Conservation (phyloP, 1,284 basidiomycete species). For the Anthracocystis walkeri region DNA sequence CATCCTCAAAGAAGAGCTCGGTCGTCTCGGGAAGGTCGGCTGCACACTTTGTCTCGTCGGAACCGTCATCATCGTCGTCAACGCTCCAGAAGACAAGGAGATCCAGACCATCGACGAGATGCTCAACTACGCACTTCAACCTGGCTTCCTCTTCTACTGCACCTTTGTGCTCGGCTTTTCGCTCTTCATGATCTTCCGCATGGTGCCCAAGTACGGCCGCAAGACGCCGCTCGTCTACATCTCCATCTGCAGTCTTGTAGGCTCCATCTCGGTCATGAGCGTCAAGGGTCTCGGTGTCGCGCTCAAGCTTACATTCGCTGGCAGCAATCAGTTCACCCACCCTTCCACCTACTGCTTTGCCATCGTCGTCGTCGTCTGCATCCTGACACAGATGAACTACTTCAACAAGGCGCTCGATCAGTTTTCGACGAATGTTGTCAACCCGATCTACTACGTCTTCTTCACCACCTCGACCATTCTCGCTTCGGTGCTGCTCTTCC, state of each 20-base stretch:
- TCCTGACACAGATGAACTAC: constrained; percentile 97
- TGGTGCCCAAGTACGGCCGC: constrained; percentile 89
- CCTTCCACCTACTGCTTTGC: constrained; percentile 95
- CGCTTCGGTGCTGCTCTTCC: constrained; percentile 94
- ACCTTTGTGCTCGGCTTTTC: constrained; percentile 82
- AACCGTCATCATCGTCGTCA: constrained; percentile 93
- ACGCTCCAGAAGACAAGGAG: constrained; percentile 95
- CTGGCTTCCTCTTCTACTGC: constrained; percentile 83
- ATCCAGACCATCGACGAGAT: constrained; percentile 95
- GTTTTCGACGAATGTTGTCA: constrained; percentile 97
- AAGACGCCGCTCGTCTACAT: constrained; percentile 91
- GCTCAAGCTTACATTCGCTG: constrained; percentile 90
- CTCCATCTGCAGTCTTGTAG: constrained; percentile 90
- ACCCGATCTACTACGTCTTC: constrained; percentile 98
- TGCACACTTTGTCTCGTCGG: constrained; percentile 91
- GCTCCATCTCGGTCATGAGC: constrained; percentile 87
- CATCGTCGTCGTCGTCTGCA: constrained; percentile 84
- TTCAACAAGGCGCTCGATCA: constrained; percentile 98
- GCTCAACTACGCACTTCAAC: constrained; percentile 86
- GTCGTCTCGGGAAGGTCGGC: constrained; percentile 90
- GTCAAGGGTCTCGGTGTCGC: constrained; percentile 97
- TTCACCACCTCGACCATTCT: constrained; percentile 97
- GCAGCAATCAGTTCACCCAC: constrained; percentile 95
- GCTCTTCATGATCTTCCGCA: constrained; percentile 83
- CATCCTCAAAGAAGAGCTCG: constrained; percentile 91